A percentile compares a stretch with the other conserved stretches of the same genome.
Evolutionary conservation across 73 alveolate genomes (phyloP).

Genomic region (Paramecium primaurelia): DNA sequence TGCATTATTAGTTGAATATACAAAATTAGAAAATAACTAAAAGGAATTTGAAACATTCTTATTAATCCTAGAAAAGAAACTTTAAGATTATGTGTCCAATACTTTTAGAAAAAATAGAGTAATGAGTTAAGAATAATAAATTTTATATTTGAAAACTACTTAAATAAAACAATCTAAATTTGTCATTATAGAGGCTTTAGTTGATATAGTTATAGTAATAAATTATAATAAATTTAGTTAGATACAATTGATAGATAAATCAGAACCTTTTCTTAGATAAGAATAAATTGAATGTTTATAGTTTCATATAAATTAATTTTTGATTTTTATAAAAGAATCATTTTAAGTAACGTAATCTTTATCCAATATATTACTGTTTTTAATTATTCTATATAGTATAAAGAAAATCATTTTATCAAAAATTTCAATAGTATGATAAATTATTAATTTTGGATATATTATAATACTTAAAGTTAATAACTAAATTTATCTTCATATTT

Average conservation of each 20-base stretch:
- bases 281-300: not conserved
- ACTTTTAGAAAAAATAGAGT: slow-evolving; percentile 1
- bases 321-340: not conserved
- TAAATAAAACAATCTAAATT: not conserved
- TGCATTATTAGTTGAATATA: not conserved
- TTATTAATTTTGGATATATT: too few relatives aligned
- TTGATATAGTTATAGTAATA: not conserved
- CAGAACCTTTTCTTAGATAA: not conserved
- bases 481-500: too few relatives aligned
- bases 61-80: not conserved
- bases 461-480: too few relatives aligned
- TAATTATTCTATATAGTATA: too few relatives aligned
- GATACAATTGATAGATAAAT: not conserved
- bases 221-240: not conserved
- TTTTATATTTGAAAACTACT: not conserved
- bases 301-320: not conserved
- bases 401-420: too few relatives aligned
- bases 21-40: not conserved
- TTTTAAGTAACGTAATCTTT: too few relatives aligned
- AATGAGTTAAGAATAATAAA: not conserved
- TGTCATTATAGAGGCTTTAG: not conserved
- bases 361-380: too few relatives aligned
- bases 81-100: not conserved
- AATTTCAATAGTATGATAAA: too few relatives aligned
- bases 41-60: not conserved